Evolutionary conservation across 2,329 filamentous ascomycete species (phyloP).

Genomic region (Calonectria pteridis): DNA sequence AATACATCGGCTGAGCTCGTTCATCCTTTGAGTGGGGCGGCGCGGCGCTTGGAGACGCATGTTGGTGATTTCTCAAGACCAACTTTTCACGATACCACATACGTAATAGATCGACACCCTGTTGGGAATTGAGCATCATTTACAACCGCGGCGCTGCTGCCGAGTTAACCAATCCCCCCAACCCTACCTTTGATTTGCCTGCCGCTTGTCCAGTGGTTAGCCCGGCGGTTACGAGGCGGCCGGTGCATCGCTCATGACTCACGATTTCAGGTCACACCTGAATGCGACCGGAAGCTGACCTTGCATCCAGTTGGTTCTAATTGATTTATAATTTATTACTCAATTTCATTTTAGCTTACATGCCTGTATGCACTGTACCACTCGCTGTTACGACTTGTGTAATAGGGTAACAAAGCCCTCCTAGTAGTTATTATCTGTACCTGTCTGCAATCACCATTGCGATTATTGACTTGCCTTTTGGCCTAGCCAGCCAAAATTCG

Average conservation of each 20-base stretch:
- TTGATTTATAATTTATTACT: too few species aligned
- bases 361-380: not conserved
- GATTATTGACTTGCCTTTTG: too few species aligned
- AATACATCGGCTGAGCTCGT: not conserved
- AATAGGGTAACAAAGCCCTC: too few species aligned
- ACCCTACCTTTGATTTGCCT: not conserved
- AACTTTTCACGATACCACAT: not conserved
- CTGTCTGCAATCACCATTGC: too few species aligned
- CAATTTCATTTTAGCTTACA: not conserved
- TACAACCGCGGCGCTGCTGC: not conserved
- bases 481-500: too few species aligned
- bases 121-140: not conserved
- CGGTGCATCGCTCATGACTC: not conserved
- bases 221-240: not conserved
- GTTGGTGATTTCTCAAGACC: not conserved
- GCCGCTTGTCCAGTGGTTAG: not conserved
- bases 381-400: too few species aligned
- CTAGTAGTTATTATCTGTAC: too few species aligned
- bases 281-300: not conserved
- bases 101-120: too few species aligned
- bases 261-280: not conserved
- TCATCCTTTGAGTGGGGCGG: not conserved
- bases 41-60: not conserved
- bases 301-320: too few species aligned
- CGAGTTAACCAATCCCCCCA: not conserved